Percentiles rank a stretch among this genome's conserved stretches.
phyloP scores from a whole-genome alignment of 768 basidiomycete species.

The Auriscalpium vulgare region DNA sequence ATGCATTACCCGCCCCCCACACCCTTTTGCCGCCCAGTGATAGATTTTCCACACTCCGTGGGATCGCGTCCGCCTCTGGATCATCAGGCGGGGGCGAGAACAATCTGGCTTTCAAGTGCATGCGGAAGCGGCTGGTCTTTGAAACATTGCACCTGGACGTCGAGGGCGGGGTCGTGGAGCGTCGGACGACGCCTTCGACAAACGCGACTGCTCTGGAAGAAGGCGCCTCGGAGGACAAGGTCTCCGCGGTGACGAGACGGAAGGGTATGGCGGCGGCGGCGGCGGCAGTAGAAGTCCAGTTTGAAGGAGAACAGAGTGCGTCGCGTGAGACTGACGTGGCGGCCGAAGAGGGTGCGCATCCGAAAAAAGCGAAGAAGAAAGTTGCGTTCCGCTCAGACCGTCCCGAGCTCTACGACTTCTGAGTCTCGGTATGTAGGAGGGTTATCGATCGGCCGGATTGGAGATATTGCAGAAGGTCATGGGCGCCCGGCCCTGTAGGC shows the following conservation, averaged over 20 bases:
- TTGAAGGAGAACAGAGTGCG: conserved; percentile 26
- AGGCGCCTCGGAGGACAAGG: conserved; percentile 6
- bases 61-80: conserved; percentile 50
- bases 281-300: conserved; percentile 30
- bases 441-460: too few species aligned
- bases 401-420: conserved; percentile 73
- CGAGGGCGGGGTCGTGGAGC: conserved; percentile 77
- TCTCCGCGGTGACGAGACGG: conserved; percentile 9
- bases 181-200: conserved; percentile 51
- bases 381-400: conserved; percentile 63
- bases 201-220: conserved; percentile 18
- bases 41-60: conserved; percentile 76
- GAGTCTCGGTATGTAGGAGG: conserved; percentile 13
- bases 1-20: conserved; percentile 66
- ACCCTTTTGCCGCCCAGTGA: conserved; percentile 74
- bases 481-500: too few species aligned
- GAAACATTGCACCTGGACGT: conserved; percentile 88
- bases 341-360: conserved; percentile 16
- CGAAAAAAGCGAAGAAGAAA: conserved; percentile 53
- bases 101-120: conserved; percentile 92
- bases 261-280: neutral
- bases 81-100: conserved; percentile 75
- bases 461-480: too few species aligned
- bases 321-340: conserved; percentile 1
- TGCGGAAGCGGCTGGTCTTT: conserved; percentile 76